Conservation (phyloP, 305 asterid species). For the Fraxinus albicans region DNA sequence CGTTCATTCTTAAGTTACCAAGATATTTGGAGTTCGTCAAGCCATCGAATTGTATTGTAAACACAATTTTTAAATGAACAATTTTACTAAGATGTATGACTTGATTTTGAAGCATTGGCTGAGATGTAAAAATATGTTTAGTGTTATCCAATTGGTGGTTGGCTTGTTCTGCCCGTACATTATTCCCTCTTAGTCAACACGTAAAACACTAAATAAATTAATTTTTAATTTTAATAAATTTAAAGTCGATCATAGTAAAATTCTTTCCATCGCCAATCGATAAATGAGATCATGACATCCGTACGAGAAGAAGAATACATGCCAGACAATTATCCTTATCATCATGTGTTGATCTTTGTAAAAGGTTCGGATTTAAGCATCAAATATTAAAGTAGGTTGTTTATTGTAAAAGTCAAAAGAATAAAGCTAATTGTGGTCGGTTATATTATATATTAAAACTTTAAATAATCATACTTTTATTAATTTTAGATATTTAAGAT, state of each 20-base stretch:
- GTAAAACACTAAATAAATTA: background rate
- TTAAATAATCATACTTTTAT: background rate
- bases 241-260: background rate
- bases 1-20: background rate
- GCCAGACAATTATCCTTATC: background rate
- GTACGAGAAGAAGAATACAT: background rate
- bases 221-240: background rate
- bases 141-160: constrained; percentile 9
- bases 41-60: background rate
- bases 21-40: no score
- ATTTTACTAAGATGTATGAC: no score
- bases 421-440: constrained; percentile 13
- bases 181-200: background rate
- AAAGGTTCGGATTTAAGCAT: constrained; percentile 5
- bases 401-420: constrained; percentile 2
- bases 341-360: background rate
- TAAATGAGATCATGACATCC: background rate
- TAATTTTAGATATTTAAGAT: background rate
- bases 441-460: background rate
- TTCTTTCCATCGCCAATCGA: background rate
- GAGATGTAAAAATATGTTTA: constrained; percentile 17
- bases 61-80: background rate
- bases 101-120: background rate
- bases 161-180: background rate
- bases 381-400: background rate